These are phyloP conservation scores for Oryza longistaminata DNA, from an alignment of 176 grass and related monocot species.

Conservation along the genomic window DNA sequence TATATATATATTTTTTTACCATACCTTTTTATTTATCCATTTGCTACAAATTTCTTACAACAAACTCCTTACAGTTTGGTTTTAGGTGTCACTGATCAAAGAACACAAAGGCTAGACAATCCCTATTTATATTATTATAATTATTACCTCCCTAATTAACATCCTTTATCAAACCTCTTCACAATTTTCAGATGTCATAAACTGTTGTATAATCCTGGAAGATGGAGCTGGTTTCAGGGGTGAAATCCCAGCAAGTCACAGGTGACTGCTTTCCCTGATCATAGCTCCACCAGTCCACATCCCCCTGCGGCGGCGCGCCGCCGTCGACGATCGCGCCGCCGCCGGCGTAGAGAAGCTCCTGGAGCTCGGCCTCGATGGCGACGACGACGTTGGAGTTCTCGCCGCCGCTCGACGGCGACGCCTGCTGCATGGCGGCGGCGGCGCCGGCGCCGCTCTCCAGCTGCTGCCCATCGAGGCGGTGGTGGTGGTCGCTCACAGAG, in stretches of 20 bases:
- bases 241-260: conserved; percentile 51
- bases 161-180: background rate
- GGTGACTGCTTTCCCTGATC: conserved; percentile 45
- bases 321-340: background rate
- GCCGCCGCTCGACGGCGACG: conserved; percentile 47
- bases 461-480: conserved; percentile 14
- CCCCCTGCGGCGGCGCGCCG: conserved; percentile 24
- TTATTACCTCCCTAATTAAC: conserved; percentile 27
- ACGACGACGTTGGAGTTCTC: conserved; percentile 52
- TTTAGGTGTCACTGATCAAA: conserved; percentile 23
- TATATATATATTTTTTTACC: conserved; percentile 1
- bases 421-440: background rate
- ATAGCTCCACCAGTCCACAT: conserved; percentile 69
- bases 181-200: conserved; percentile 50
- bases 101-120: conserved; percentile 41
- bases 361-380: conserved; percentile 67
- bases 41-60: conserved; percentile 53
- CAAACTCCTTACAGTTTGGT: conserved; percentile 15
- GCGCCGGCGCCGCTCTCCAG: background rate
- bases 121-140: background rate
- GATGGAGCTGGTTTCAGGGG: conserved; percentile 47
- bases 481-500: conserved; percentile 34
- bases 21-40: conserved; percentile 45
- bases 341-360: conserved; percentile 58
- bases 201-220: conserved; percentile 56